These are phyloP conservation scores for Deinandra increscens DNA, from an alignment of 129 eudicot species.

Conservation along the genomic window DNA sequence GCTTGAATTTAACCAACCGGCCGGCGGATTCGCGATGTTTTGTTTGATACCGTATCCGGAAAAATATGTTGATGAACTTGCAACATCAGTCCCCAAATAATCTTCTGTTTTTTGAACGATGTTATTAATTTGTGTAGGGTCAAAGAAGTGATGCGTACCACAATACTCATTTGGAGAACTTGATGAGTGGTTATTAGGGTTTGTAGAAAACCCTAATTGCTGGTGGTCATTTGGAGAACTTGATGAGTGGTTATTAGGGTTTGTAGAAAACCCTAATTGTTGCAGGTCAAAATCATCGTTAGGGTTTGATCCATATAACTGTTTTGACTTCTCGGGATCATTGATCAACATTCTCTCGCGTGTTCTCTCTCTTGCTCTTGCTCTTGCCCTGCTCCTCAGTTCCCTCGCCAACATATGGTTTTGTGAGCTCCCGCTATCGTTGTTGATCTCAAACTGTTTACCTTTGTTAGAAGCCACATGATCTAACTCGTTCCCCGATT, in stretches of 20 bases:
- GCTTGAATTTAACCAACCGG: conserved; percentile 39
- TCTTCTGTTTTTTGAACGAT: conserved; percentile 3
- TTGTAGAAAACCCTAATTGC: conserved; percentile 30
- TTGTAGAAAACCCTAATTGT: conserved; percentile 30
- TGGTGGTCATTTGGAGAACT: conserved; percentile 20
- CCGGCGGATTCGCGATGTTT: conserved; percentile 20
- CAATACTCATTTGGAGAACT: conserved; percentile 32
- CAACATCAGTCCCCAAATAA: conserved; percentile 16
- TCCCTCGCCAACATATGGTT: conserved; percentile 28
- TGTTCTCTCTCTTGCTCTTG: conserved; percentile 37
- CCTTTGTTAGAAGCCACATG: conserved; percentile 29
- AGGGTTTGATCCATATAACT: conserved; percentile 14
- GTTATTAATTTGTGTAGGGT: conserved; percentile 25
- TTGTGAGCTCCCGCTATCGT: conserved; percentile 16
- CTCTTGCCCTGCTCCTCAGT: conserved; percentile 44
- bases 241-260: conserved; percentile 32
- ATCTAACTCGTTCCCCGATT: conserved; percentile 21
- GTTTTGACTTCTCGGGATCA: conserved; percentile 12
- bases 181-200: conserved; percentile 32
- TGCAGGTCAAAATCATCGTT: conserved; percentile 5
- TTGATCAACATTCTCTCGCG: conserved; percentile 34
- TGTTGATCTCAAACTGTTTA: conserved; percentile 24
- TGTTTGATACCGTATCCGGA: conserved; percentile 25
- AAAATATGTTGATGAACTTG: conserved; percentile 16
- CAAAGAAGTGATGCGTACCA: conserved; percentile 28